Evolutionary conservation across 2,329 filamentous ascomycete species (phyloP).

Genomic region (Aspergillus viridinutans): DNA sequence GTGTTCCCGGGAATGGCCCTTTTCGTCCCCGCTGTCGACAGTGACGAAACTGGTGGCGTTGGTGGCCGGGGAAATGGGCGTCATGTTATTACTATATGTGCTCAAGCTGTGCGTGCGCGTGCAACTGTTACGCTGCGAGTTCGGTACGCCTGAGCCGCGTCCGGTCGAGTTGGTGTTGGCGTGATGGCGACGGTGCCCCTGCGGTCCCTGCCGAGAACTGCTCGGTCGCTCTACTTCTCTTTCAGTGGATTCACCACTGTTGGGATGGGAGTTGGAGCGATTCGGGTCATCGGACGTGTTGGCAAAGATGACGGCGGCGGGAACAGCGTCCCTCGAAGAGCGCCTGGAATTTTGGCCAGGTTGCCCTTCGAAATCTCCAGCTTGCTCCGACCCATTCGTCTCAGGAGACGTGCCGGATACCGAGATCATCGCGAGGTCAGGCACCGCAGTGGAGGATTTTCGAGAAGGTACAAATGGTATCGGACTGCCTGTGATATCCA

Average conservation of each 20-base stretch:
- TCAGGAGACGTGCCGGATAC: conserved; percentile 15
- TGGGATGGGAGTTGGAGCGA: conserved; percentile 8
- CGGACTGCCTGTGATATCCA: conserved; percentile 31
- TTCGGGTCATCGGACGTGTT: conserved; percentile 16
- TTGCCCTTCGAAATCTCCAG: conserved; percentile 9
- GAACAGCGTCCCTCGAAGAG: conserved; percentile 20
- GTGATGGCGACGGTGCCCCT: conserved; percentile 23
- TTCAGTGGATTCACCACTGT: conserved; percentile 11
- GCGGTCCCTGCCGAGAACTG: conserved; percentile 26
- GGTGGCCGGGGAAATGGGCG: conserved; percentile 40
- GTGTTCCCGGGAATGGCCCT: conserved; percentile 25
- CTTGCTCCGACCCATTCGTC: conserved; percentile 7
- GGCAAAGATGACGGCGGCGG: conserved; percentile 27
- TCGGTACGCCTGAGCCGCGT: conserved; percentile 30
- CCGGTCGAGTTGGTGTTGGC: conserved; percentile 32
- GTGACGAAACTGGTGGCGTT: conserved; percentile 44
- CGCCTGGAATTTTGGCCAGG: conserved; percentile 8
- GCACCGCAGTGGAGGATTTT: conserved; percentile 30
- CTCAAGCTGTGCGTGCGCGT: conserved; percentile 40
- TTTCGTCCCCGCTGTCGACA: conserved; percentile 40
- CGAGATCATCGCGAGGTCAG: conserved; percentile 23
- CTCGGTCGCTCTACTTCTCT: conserved; percentile 20
- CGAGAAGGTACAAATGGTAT: conserved; percentile 19
- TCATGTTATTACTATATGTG: conserved; percentile 41
- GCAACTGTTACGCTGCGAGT: conserved; percentile 35